Evolutionary conservation across 148 eudicot species (phyloP).

Genomic region (Fallopia convolvulus): DNA sequence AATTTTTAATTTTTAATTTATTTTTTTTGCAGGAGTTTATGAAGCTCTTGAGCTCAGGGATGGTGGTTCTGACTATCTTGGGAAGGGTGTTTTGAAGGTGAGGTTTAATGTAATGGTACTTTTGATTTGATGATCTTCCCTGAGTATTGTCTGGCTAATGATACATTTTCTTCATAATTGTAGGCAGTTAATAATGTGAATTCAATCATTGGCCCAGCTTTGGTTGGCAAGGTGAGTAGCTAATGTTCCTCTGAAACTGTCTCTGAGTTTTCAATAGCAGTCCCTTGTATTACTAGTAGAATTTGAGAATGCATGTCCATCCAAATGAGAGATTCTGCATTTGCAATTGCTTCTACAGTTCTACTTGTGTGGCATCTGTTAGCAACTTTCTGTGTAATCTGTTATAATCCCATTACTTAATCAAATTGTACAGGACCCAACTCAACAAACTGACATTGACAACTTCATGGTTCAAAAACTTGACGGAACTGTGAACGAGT

Average conservation of each 20-base stretch:
- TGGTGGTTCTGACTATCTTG: slow-evolving; percentile 89
- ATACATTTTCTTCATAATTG: background rate
- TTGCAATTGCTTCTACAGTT: background rate
- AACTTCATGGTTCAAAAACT: slow-evolving; percentile 95
- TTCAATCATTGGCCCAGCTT: slow-evolving; percentile 74
- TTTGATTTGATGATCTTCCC: slow-evolving; percentile 7
- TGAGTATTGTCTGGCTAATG: slow-evolving; percentile 2
- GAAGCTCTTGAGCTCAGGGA: slow-evolving; percentile 96
- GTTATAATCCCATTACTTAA: too few relatives aligned
- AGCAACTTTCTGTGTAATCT: background rate
- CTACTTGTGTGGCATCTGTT: background rate
- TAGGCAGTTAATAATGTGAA: slow-evolving; percentile 87
- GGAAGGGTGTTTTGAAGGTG: slow-evolving; percentile 95
- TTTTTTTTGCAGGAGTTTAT: slow-evolving; percentile 49
- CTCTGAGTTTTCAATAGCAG: background rate
- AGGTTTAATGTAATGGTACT: background rate
- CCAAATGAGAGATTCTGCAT: background rate
- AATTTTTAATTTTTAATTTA: background rate
- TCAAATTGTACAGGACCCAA: slow-evolving; percentile 57
- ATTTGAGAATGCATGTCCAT: background rate
- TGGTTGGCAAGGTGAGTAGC: slow-evolving; percentile 67
- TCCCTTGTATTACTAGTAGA: background rate
- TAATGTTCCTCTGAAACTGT: background rate
- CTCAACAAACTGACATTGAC: slow-evolving; percentile 65
- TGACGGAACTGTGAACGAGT: slow-evolving; percentile 90